Base-by-base conservation (phyloP, 140 eudicot species). In the Erigeron philadelphicus region DNA sequence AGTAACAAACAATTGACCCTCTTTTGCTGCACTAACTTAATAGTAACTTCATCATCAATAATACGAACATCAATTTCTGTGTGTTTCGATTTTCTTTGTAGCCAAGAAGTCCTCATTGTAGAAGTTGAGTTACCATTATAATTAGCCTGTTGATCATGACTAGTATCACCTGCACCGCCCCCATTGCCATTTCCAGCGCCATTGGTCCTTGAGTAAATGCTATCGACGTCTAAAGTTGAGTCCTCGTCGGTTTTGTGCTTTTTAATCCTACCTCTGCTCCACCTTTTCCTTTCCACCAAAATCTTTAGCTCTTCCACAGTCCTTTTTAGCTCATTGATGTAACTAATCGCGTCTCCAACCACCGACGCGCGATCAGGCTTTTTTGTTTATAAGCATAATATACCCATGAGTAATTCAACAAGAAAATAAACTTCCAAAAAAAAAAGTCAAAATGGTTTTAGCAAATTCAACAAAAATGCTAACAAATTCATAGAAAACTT, bases 51-150 rank as follows among this genome's bases (percentile, higher is more conserved):
- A 57, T 94, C 95, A 6, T 94, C 97, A 8, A 89, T 65, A 18
- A 94, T 94, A 1, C 99, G 78, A 58, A 94, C 99, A 83, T 94
- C 99, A 11, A 94, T 94, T 79, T 94, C 97, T 0, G 89, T 85
- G 81, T 87, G 80, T 81, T 94, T 89, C n/a, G 95, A 87, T 66
- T 87, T 89, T 66, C 95, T 85, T 50, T 87, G 95, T 3, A 89
- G 93, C 98, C 96, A 89, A 60, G 95, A 89, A 79, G 94, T 89
- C 47, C 96, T 78, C 48, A 93, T 73, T 41, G 89, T 67, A 40
- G 89, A 73, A 41, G 87, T 61, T 47, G 82, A 72, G 6, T 78
- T 72, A 2, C 83, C 84, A 64, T 79, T 72, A 69, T 66, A 70
- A 1, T 21, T 21, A 15, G 78, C 69, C 61, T 82, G 88, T 48